Evolutionary conservation across 441 rosid genomes (phyloP).

Genomic region (Omphalea diandra): DNA sequence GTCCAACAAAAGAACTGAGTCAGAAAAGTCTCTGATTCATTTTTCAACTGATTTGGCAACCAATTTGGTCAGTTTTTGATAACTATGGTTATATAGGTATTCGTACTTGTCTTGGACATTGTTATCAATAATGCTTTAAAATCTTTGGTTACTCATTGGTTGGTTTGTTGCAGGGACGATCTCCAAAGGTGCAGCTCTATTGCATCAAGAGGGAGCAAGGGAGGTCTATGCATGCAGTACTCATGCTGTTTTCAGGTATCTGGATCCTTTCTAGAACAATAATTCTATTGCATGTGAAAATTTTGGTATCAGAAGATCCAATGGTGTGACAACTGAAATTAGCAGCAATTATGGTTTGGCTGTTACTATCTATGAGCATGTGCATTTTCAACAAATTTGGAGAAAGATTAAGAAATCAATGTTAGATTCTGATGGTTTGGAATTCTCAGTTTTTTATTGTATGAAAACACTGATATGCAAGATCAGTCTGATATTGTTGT

Average conservation of each 20-base stretch:
- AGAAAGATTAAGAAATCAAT: neutral
- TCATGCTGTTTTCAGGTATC: slow-evolving; percentile 95
- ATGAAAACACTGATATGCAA: neutral
- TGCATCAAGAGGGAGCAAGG: slow-evolving; percentile 96
- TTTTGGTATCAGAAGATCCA: too few species aligned
- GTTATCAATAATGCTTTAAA: neutral
- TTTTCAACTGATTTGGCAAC: neutral
- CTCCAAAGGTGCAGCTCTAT: slow-evolving; percentile 86
- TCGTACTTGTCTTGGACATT: neutral
- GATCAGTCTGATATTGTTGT: neutral
- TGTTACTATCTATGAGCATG: neutral
- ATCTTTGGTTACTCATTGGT: slow-evolving; percentile 3
- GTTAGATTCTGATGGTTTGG: neutral
- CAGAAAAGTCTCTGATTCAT: neutral
- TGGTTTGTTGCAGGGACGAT: slow-evolving; percentile 62
- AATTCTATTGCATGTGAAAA: too few species aligned
- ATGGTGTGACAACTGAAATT: neutral
- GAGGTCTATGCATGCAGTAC: slow-evolving; percentile 95
- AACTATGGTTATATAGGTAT: neutral
- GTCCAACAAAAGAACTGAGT: neutral
- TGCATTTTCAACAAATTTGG: neutral
- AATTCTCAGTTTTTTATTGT: slow-evolving; percentile 1
- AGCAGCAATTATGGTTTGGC: neutral
- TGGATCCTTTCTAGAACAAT: slow-evolving; percentile 16
- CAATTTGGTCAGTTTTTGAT: neutral